Base-by-base conservation (phyloP, 192 early-diverging fungal genomes). In the Spizellomyces sp. region DNA sequence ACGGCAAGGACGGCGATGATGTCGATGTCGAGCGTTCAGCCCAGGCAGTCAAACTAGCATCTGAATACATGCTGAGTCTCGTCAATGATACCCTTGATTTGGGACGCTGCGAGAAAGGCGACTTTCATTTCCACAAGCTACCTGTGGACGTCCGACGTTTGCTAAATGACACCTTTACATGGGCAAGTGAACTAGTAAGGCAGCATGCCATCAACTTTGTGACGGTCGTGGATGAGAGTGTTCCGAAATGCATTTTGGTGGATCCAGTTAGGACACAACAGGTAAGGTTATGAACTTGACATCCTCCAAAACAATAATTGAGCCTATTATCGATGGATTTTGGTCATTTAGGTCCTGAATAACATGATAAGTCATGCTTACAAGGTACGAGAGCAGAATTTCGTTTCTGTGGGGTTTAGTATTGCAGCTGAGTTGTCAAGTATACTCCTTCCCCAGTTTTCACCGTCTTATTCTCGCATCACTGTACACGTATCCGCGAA, bases 81-180 rank as follows among this genome's bases (percentile, higher is more conserved):
- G 52, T 72, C 41, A 75, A 75, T 27, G 74, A 75, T 50, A 54
- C 50, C 0, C 69, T 75, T 8, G 74, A 75, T 27, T 63, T 75
- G 67, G 74, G 70, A 8, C 48, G 63, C 14, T 66, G 62, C 44
- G 74, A 75, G 48, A 62, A 58, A 17, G 68, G 67, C 9, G 41
- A 52, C 7, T 58, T 70, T n/a, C 44, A 64, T 8, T 54, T 75
- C 6, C 27, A 67, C 19, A n/a, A 19, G 1, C 19, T 67, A n/a
- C 64, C 47, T 9, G 64, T 74, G 17, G 45, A 74, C 14, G 47
- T 74, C 14, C 64, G 47, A 15, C 12, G 15, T 8, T 41, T 74
- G 58, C 56, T 67, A 17, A 58, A 67, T 12, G 57, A 17, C 17
- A 57, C 52, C 6, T 43, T 74, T 44, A 48, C 27, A 42, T 61